Conservation (phyloP, 108 stramenopile genomes). For the Mayamaea pseudoterrestris region DNA sequence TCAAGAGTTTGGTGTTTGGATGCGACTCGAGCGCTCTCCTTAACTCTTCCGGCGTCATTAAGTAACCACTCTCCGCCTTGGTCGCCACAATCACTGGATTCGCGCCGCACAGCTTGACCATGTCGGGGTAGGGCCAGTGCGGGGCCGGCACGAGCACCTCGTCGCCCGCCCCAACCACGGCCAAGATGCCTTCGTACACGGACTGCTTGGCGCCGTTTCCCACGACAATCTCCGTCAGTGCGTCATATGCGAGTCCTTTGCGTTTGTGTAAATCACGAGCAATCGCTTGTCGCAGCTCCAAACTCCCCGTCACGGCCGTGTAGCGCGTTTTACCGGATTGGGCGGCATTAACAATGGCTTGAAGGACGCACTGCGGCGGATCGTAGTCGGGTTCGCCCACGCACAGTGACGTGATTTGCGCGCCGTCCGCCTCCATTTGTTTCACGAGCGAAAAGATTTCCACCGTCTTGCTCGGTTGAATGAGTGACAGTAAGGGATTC, state of each 20-base stretch:
- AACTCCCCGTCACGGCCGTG: slow-evolving; percentile 90
- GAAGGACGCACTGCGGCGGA: slow-evolving; percentile 78
- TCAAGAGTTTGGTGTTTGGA: slow-evolving; percentile 69
- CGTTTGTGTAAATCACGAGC: slow-evolving; percentile 68
- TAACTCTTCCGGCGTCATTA: slow-evolving; percentile 63
- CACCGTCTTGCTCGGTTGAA: slow-evolving; percentile 70
- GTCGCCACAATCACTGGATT: slow-evolving; percentile 81
- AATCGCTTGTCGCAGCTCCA: slow-evolving; percentile 76
- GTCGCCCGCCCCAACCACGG: slow-evolving; percentile 79
- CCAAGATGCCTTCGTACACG: slow-evolving; percentile 85
- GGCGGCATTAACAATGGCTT: slow-evolving; percentile 63
- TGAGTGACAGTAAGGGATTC: slow-evolving; percentile 54
- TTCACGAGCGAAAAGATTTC: slow-evolving; percentile 77
- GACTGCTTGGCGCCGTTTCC: slow-evolving; percentile 95
- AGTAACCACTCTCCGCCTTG: slow-evolving; percentile 62
- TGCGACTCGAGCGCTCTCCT: slow-evolving; percentile 34
- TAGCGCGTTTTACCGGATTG: slow-evolving; percentile 69
- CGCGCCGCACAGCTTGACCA: slow-evolving; percentile 82
- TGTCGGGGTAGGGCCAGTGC: slow-evolving; percentile 97
- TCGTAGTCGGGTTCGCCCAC: slow-evolving; percentile 96
- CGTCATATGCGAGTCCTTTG: slow-evolving; percentile 73
- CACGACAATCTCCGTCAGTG: slow-evolving; percentile 81
- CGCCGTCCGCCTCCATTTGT: slow-evolving; percentile 70
- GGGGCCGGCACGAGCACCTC: slow-evolving; percentile 90
- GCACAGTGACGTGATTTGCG: slow-evolving; percentile 81